Evolutionary conservation across 805 yeast species (phyloP).

Genomic region (Saccharomycopsis sp.): DNA sequence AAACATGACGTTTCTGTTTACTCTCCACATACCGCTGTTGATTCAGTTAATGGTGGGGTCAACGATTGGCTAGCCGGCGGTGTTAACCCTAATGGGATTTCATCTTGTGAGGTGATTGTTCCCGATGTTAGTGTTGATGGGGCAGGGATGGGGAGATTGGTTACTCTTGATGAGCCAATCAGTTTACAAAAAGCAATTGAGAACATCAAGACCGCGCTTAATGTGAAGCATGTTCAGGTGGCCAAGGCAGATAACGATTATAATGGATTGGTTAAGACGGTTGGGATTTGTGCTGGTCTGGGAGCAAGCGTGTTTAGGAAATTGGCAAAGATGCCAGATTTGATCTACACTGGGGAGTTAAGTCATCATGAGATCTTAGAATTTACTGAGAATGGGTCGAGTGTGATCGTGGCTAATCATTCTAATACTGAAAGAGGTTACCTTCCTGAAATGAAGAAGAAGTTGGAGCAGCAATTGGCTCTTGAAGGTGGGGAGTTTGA

Average conservation of each 20-base stretch:
- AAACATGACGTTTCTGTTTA: conserved; percentile 81
- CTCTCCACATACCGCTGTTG: conserved; percentile 94
- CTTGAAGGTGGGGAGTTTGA: conserved; percentile 29
- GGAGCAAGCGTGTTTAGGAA: conserved; percentile 71
- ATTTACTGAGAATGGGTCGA: conserved; percentile 61
- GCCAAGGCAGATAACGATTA: conserved; percentile 34
- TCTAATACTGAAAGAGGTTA: conserved; percentile 91
- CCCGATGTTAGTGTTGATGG: conserved; percentile 29
- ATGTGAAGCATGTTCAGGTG: conserved; percentile 54
- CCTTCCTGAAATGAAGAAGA: conserved; percentile 44
- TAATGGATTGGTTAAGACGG: conserved; percentile 33
- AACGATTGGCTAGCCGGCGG: conserved; percentile 85
- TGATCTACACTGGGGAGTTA: conserved; percentile 85
- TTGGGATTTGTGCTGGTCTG: conserved; percentile 95
- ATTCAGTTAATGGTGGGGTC: conserved; percentile 88
- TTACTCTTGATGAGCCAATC: conserved; percentile 40
- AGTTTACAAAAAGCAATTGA: conserved; percentile 39
- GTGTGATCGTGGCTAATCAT: conserved; percentile 78
- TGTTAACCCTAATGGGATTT: conserved; percentile 25
- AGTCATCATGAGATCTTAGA: conserved; percentile 87
- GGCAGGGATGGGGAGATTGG: conserved; percentile 80
- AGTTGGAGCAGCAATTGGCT: conserved; percentile 39
- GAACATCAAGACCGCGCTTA: conserved; percentile 47
- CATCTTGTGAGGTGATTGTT: background rate
- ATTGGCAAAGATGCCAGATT: conserved; percentile 57